Evolutionary conservation across 1,284 basidiomycete genomes (phyloP).

Genomic region (Ustilago cynodontis): DNA sequence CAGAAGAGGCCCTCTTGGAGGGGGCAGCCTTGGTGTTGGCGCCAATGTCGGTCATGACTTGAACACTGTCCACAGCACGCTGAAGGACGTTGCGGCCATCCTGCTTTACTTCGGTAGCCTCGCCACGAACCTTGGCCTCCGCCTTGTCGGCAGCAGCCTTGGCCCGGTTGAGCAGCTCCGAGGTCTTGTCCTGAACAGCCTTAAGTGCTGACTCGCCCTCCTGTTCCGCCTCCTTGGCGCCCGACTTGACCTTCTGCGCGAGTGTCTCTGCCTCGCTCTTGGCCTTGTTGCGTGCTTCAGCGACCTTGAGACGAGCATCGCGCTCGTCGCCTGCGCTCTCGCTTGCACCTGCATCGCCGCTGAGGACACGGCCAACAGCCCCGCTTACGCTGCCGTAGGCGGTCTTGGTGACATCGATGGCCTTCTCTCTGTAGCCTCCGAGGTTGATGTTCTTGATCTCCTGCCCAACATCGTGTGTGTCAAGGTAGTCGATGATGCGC

Average conservation of each 20-base stretch:
- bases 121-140: slow-evolving; percentile 59
- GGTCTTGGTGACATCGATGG: slow-evolving; percentile 74
- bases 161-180: slow-evolving; percentile 54
- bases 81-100: slow-evolving; percentile 65
- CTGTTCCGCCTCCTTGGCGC: slow-evolving; percentile 65
- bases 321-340: slow-evolving; percentile 46
- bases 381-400: slow-evolving; percentile 65
- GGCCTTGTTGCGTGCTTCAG: slow-evolving; percentile 55
- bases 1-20: slow-evolving; percentile 69
- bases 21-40: slow-evolving; percentile 59
- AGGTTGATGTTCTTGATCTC: slow-evolving; percentile 53
- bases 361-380: slow-evolving; percentile 54
- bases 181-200: slow-evolving; percentile 51
- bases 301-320: slow-evolving; percentile 45
- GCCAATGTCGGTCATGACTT: slow-evolving; percentile 56
- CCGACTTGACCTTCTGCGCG: slow-evolving; percentile 57
- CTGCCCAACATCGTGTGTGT: slow-evolving; percentile 56
- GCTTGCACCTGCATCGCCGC: slow-evolving; percentile 53
- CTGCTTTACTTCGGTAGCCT: slow-evolving; percentile 30
- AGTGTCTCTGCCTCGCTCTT: slow-evolving; percentile 45
- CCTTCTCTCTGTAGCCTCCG: slow-evolving; percentile 74
- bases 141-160: slow-evolving; percentile 73
- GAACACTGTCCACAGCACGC: slow-evolving; percentile 54
- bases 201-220: slow-evolving; percentile 65
- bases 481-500: slow-evolving; percentile 72